phyloP scores from a whole-genome alignment of 2,329 filamentous ascomycete genomes.

The Nothophoma quercina region DNA sequence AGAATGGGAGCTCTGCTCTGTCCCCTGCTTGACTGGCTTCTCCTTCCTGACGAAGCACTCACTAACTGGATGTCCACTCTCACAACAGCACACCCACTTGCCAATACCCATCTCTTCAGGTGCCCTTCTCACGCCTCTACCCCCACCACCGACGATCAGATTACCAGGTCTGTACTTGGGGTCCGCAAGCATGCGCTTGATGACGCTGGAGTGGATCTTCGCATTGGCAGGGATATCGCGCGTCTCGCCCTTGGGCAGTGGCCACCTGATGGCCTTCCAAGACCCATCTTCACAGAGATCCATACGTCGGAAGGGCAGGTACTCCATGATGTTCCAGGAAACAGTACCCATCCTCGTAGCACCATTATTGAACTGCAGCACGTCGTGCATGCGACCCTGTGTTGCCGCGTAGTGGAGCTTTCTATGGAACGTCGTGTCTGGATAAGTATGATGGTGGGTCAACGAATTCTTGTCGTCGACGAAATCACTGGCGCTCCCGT shows the following conservation, averaged over 20 bases:
- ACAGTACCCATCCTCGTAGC: slow-evolving; percentile 64
- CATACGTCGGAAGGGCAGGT: slow-evolving; percentile 81
- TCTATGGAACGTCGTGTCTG: slow-evolving; percentile 58
- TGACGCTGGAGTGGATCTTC: slow-evolving; percentile 75
- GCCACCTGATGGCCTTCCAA: slow-evolving; percentile 84
- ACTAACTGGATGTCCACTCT: slow-evolving; percentile 71
- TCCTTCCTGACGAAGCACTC: slow-evolving; percentile 66
- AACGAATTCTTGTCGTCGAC: slow-evolving; percentile 29
- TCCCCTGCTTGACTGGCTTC: slow-evolving; percentile 30
- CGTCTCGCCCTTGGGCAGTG: slow-evolving; percentile 77
- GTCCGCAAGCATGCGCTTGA: slow-evolving; percentile 73
- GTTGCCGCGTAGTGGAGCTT: slow-evolving; percentile 66
- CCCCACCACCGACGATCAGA: slow-evolving; percentile 79
- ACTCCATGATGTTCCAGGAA: slow-evolving; percentile 81
- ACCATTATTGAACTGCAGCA: slow-evolving; percentile 70
- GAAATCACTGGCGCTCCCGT: slow-evolving; percentile 2
- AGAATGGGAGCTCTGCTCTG: slow-evolving; percentile 13
- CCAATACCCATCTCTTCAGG: slow-evolving; percentile 71
- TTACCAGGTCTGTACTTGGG: slow-evolving; percentile 76
- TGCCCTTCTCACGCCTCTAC: slow-evolving; percentile 70
- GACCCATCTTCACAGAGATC: slow-evolving; percentile 75
- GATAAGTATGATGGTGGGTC: slow-evolving; percentile 26
- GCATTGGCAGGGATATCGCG: slow-evolving; percentile 77
- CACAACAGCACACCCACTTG: slow-evolving; percentile 72
- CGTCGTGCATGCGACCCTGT: slow-evolving; percentile 71